Conservation (phyloP, 495 filamentous ascomycete genomes). For the Rhizodiscina lignyota region DNA sequence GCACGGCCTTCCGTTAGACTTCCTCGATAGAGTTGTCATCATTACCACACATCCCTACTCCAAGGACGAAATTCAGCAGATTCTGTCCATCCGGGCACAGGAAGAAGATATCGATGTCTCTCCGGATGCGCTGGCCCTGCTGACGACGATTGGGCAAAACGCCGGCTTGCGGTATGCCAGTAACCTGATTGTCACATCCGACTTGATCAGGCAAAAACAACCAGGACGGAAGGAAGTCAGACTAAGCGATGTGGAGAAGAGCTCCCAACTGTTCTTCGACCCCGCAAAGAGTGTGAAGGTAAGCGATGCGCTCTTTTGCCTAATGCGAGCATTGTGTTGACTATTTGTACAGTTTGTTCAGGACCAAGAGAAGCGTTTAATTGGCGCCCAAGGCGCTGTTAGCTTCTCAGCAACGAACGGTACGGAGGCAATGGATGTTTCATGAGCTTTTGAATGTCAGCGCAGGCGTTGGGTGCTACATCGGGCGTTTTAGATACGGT, state of each 20-base stretch:
- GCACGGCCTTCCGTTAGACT: constrained; percentile 87
- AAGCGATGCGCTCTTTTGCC: constrained; percentile 1
- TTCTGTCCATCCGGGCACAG: constrained; percentile 75
- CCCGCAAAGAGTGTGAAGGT: constrained; percentile 62
- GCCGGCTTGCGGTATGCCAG: constrained; percentile 83
- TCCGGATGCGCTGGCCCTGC: constrained; percentile 71
- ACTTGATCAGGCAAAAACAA: constrained; percentile 67
- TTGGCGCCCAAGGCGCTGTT: constrained; percentile 70
- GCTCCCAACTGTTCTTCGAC: constrained; percentile 88
- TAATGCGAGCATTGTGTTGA: constrained; percentile 1
- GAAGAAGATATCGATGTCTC: constrained; percentile 91
- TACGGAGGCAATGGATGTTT: no score
- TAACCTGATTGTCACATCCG: constrained; percentile 87
- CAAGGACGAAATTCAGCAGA: constrained; percentile 73
- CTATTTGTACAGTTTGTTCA: constrained; percentile 41
- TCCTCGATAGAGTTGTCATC: constrained; percentile 91
- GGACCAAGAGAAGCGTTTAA: constrained; percentile 83
- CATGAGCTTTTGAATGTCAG: no score
- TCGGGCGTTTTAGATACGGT: no score
- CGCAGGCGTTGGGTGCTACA: no score
- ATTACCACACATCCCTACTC: constrained; percentile 88
- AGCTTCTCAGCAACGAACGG: constrained; percentile 51
- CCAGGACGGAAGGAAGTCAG: constrained; percentile 68
- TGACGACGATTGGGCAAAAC: constrained; percentile 92
- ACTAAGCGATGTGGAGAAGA: constrained; percentile 78